Evolutionary conservation across 495 filamentous ascomycete species (phyloP), one percentile per base, ranked within the genome.

Genomic region (Emericellopsis terricola): DNA sequence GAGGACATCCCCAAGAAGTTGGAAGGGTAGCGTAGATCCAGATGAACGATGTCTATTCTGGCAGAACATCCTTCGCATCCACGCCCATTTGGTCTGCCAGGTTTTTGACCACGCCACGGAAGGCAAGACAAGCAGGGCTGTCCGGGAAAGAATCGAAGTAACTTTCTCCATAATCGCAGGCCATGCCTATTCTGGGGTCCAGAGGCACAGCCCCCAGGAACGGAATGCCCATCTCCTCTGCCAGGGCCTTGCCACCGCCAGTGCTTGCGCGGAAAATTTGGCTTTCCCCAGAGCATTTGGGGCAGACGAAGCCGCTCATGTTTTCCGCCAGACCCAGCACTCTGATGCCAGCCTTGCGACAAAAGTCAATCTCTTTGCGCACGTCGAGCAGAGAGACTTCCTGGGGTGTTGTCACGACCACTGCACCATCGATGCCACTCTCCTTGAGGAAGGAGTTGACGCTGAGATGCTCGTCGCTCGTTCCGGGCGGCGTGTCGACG

Each of bases 221-320:
- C 1, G 80, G 77, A 11, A 97, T 79, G 4, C 68, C 67, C 65
- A 79, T 83, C 50, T 92, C 85, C 55, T 74, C 65, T 2, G 86
- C 87, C 38, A 97, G 51, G 24, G 63, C 70, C 38, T 64, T 61
- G 8, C 78, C 89, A 4, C 89, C 91, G 8, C 89, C 89, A 1
- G 91, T 97, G 14, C 82, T 91, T 4, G 87, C 81, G 38, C 71
- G 68, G 56, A 96, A 97, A 21, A 97, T 91, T 48, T 92, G 70
- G 33, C 67, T 79, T 50, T 74, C 64, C 38, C 81, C 71, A 23
- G 65, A 76, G 52, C 89, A 97, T 26, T 77, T 82, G 3, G 81
- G 82, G 51, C 89, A 97, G 26, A 96, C 84, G 53, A 93, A 97
- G 8, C 84, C 82, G 32, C 73, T 78, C 89, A 97, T 97, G 51